These are phyloP conservation scores for Blastocystis sp. DNA, from an alignment of 352 stramenopile genomes.

Conservation along the genomic window DNA sequence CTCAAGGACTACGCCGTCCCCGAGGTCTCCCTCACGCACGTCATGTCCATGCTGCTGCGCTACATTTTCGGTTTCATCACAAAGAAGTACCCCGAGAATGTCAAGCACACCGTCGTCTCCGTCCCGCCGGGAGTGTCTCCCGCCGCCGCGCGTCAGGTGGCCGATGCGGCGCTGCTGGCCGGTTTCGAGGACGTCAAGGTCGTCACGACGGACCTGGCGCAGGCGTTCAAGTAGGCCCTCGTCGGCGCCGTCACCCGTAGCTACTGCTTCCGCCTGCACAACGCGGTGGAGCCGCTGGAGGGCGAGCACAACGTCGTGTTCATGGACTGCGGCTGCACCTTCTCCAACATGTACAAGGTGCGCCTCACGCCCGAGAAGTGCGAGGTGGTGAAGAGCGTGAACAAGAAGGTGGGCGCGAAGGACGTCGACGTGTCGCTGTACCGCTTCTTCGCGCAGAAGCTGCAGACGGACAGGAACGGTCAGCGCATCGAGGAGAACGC, in stretches of 20 bases:
- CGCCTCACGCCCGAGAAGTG: background rate
- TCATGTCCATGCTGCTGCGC: conserved; percentile 58
- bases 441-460: conserved; percentile 87
- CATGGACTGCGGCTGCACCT: conserved; percentile 53
- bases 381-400: conserved; percentile 38
- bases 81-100: conserved; percentile 31
- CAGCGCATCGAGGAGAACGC: conserved; percentile 77
- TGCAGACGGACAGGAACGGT: conserved; percentile 89
- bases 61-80: conserved; percentile 25
- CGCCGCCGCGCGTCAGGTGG: background rate
- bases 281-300: background rate
- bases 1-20: conserved; percentile 1
- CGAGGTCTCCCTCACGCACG: conserved; percentile 47
- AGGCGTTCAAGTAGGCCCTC: conserved; percentile 51
- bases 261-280: conserved; percentile 63
- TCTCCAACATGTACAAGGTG: conserved; percentile 61
- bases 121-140: conserved; percentile 12
- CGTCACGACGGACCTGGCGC: background rate
- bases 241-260: conserved; percentile 1
- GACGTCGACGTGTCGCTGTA: conserved; percentile 93
- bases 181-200: conserved; percentile 55
- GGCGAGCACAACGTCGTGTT: conserved; percentile 42
- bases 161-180: conserved; percentile 39
- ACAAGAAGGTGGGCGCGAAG: conserved; percentile 86
- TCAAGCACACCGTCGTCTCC: conserved; percentile 25